phyloP scores from a whole-genome alignment of 495 filamentous ascomycete genomes.

The Tuber magnatum region DNA sequence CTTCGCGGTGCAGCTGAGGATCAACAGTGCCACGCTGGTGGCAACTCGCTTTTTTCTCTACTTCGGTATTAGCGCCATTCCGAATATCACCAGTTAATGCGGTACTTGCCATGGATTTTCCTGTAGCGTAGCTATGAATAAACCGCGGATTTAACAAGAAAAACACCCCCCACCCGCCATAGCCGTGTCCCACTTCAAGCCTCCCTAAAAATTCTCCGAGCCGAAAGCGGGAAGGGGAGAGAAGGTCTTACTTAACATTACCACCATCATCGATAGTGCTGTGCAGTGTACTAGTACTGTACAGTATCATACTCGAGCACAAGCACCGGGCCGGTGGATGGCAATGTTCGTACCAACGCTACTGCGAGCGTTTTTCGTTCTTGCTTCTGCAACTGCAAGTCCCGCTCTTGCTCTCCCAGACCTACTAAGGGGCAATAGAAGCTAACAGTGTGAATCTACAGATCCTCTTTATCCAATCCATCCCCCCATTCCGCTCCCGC shows the following conservation, averaged over 20 bases:
- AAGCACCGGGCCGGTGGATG: background rate
- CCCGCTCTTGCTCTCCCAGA: background rate
- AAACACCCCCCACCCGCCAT: background rate
- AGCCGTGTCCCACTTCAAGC: background rate
- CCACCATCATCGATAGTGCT: background rate
- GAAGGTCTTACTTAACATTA: background rate
- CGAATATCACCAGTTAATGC: no score
- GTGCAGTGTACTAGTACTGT: no score
- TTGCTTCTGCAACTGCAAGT: background rate
- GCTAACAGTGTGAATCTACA: background rate
- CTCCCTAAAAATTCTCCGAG: background rate
- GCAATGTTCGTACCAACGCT: background rate
- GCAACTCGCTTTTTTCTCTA: no score
- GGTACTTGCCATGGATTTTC: no score
- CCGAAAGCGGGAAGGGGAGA: background rate
- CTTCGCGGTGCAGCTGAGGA: no score
- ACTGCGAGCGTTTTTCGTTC: background rate
- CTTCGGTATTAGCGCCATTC: no score
- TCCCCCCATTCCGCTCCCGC: slow-evolving; percentile 24
- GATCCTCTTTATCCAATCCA: slow-evolving; percentile 25
- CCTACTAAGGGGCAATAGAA: background rate
- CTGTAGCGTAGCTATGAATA: no score
- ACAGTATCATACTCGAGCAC: background rate
- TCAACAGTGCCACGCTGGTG: no score
- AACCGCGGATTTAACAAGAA: no score